phyloP scores from a whole-genome alignment of 2,329 filamentous ascomycete species.

The Tothia fuscella region DNA sequence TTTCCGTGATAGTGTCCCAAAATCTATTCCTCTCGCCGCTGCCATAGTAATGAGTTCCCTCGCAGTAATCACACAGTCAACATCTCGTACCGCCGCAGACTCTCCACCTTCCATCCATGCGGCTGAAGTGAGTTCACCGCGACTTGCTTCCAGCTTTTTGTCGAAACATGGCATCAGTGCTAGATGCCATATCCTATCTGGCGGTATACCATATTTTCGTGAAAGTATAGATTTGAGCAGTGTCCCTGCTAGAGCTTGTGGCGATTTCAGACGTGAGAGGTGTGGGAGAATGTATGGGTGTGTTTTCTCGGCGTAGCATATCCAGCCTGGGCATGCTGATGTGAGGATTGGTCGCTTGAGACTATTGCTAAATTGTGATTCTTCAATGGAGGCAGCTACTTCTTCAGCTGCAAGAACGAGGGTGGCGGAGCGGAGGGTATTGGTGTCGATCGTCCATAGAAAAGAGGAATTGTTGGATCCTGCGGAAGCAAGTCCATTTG shows the following conservation, averaged over 20 bases:
- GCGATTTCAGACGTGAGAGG: constrained; percentile 82
- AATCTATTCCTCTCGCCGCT: constrained; percentile 63
- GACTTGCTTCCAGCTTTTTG: constrained; percentile 93
- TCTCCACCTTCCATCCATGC: constrained; percentile 50
- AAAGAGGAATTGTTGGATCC: constrained; percentile 68
- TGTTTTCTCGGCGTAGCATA: constrained; percentile 97
- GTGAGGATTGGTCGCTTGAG: constrained; percentile 58
- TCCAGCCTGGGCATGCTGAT: constrained; percentile 92
- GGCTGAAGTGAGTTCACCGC: constrained; percentile 76
- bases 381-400: constrained; percentile 26
- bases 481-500: constrained; percentile 54
- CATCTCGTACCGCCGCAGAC: constrained; percentile 53
- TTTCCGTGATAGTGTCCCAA: constrained; percentile 56
- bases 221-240: constrained; percentile 79
- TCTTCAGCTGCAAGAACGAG: constrained; percentile 50
- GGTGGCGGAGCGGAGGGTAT: constrained; percentile 67
- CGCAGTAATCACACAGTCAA: constrained; percentile 96
- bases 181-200: constrained; percentile 81
- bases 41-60: constrained; percentile 88
- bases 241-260: constrained; percentile 83
- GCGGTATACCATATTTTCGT: constrained; percentile 56
- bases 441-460: constrained; percentile 83
- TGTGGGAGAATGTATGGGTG: constrained; percentile 89
- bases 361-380: constrained; percentile 23
- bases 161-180: constrained; percentile 98